Evolutionary conservation across 1,284 basidiomycete species (phyloP), one percentile per base, ranked within the genome.

Genomic region (Peniophora sp.): DNA sequence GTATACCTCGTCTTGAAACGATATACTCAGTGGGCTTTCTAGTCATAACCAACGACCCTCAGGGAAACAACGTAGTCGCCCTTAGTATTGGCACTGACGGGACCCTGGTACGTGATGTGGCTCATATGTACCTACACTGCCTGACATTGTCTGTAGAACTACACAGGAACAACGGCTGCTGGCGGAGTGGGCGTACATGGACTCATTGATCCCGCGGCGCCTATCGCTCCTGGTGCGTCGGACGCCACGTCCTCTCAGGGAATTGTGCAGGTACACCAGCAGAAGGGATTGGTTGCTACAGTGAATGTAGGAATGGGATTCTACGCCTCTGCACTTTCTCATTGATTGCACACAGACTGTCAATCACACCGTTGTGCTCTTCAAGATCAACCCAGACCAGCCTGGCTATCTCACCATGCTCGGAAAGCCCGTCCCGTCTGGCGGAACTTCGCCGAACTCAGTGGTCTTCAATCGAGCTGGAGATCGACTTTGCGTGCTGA

Each of bases 361-460:
- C 14, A 74, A 71, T 14, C 70, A 71, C 56, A 74, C 71, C 0
- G 53, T 72, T 10, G 64, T 69, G 10, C 56, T 71, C 47, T 73
- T 74, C 59, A 58, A 55, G 36, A 70, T 75, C 58, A 62, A 73
- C 55, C 63, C 67, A 8, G 56, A 54, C 17, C 59, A 70, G 54
- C 71, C 72, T 0, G 63, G 65, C 2, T 56, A 62, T 24, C 56
- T 74, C 19, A 55, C 55, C 17, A 65, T 67, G 62, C 60, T 74
- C 17, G 73, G 72, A 0, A 56, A 59, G 32, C 70, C 72, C 3
- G 59, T 70, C 2, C 60, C 62, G 11, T 65, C 64, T 41, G 68
- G 65, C 1, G 71, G 73, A 14, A 66, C 74, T 45, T 74, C 74
- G 60, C 72, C 72, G 16, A 60, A 72, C 34, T 69, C 71, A 0